Percentiles rank a stretch among this genome's conserved stretches.
phyloP scores from a whole-genome alignment of 176 grass and related monocot genomes.

The Puya raimondii region DNA sequence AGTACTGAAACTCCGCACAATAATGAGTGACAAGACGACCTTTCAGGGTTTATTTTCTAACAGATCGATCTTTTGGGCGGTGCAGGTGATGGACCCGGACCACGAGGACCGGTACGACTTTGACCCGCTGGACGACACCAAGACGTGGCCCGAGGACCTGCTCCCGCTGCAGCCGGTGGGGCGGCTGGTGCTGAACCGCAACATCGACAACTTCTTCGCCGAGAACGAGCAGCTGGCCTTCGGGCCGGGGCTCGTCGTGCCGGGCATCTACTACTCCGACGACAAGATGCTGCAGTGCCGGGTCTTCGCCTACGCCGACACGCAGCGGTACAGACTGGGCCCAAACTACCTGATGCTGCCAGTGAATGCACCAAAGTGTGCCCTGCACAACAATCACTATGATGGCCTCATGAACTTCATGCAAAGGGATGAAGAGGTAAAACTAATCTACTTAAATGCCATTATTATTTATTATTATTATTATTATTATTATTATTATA shows the following conservation, averaged over 20 bases:
- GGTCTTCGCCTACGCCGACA: constrained; percentile 88
- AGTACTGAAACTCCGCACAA: no score
- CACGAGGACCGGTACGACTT: constrained; percentile 55
- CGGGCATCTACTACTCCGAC: constrained; percentile 93
- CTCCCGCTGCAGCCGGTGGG: constrained; percentile 65
- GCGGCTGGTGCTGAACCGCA: constrained; percentile 56
- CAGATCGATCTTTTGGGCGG: neutral
- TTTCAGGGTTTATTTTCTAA: no score
- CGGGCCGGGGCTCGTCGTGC: constrained; percentile 65
- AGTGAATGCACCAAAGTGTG: constrained; percentile 70
- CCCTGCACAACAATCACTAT: constrained; percentile 66
- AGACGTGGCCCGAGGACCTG: constrained; percentile 82
- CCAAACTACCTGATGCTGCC: constrained; percentile 91
- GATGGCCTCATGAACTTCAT: constrained; percentile 78
- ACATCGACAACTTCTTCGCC: constrained; percentile 93
- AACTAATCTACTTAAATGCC: neutral
- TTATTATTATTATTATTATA: no score
- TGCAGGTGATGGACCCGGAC: constrained; percentile 69
- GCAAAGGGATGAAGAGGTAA: constrained; percentile 78
- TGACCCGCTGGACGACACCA: constrained; percentile 91
- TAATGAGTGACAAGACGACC: no score
- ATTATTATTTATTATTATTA: no score
- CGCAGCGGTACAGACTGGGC: constrained; percentile 65
- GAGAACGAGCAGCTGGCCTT: constrained; percentile 96
- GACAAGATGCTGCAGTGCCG: constrained; percentile 98